Conservation (phyloP, 2,329 filamentous ascomycete species). For the Mycogone perniciosa region DNA sequence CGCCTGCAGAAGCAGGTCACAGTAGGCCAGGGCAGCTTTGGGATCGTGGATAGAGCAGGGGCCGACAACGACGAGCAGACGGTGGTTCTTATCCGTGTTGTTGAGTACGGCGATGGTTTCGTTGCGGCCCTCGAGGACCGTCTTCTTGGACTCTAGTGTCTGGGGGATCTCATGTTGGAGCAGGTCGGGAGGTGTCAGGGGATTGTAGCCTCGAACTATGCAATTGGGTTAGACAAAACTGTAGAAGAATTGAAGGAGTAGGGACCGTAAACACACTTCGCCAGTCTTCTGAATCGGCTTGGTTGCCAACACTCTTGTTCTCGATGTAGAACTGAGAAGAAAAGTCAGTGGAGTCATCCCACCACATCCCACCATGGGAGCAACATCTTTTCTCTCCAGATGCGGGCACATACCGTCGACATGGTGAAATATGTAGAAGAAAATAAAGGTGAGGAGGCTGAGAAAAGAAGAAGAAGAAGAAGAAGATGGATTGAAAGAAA, state of each 20-base stretch:
- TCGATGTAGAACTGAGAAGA: constrained; percentile 60
- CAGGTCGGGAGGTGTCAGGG: constrained; percentile 84
- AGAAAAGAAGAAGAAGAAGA: neutral
- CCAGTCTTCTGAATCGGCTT: constrained; percentile 70
- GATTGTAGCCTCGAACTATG: constrained; percentile 81
- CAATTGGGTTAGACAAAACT: constrained; percentile 18
- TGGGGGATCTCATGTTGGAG: constrained; percentile 86
- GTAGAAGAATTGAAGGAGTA: neutral
- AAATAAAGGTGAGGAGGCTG: neutral
- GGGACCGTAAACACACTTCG: constrained; percentile 53
- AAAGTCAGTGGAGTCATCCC: constrained; percentile 7
- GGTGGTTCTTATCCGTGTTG: constrained; percentile 54
- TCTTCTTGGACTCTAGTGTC: constrained; percentile 49
- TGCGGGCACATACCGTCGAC: constrained; percentile 5
- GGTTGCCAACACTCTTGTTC: constrained; percentile 74
- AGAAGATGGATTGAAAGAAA: neutral
- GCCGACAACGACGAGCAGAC: constrained; percentile 71
- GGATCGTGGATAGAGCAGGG: constrained; percentile 98
- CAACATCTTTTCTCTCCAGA: neutral
- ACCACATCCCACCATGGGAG: constrained; percentile 17
- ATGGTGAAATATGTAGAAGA: neutral
- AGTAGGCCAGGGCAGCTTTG: constrained; percentile 84
- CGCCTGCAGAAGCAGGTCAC: constrained; percentile 70
- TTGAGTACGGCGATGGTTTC: constrained; percentile 65
- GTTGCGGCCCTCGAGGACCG: constrained; percentile 55